phyloP scores from a whole-genome alignment of 2,329 filamentous ascomycete species.

The Colletotrichum sp. region DNA sequence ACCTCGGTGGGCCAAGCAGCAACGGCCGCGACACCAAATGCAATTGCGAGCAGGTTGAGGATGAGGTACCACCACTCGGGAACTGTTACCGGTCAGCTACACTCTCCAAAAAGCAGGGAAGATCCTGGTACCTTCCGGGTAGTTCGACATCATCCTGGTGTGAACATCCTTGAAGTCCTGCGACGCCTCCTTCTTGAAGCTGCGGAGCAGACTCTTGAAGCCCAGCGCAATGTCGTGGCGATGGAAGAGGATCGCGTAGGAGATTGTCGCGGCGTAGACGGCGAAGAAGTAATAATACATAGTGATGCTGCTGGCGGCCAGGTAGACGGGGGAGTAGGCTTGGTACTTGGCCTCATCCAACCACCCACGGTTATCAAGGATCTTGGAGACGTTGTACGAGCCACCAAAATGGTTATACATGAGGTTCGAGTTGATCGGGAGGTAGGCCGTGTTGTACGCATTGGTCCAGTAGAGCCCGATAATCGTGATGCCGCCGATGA shows the following conservation, averaged over 20 bases:
- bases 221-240: slow-evolving; percentile 41
- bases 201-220: slow-evolving; percentile 35
- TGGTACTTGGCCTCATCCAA: slow-evolving; percentile 42
- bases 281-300: slow-evolving; percentile 47
- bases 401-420: slow-evolving; percentile 43
- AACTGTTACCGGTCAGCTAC: slow-evolving; percentile 23
- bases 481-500: slow-evolving; percentile 33
- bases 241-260: slow-evolving; percentile 45
- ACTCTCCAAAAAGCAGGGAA: too few relatives aligned
- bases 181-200: slow-evolving; percentile 29
- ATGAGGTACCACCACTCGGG: slow-evolving; percentile 53
- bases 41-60: slow-evolving; percentile 33
- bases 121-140: slow-evolving; percentile 38
- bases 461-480: slow-evolving; percentile 37
- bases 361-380: slow-evolving; percentile 36
- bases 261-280: slow-evolving; percentile 43
- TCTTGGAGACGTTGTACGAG: slow-evolving; percentile 39
- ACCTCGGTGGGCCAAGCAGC: slow-evolving; percentile 41
- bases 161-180: slow-evolving; percentile 42
- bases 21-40: slow-evolving; percentile 39
- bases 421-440: slow-evolving; percentile 46
- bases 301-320: slow-evolving; percentile 39
- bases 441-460: slow-evolving; percentile 37
- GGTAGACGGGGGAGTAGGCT: slow-evolving; percentile 46
- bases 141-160: slow-evolving; percentile 50